Conservation (phyloP, 345 rosid species). For the Reutealis trisperma region DNA sequence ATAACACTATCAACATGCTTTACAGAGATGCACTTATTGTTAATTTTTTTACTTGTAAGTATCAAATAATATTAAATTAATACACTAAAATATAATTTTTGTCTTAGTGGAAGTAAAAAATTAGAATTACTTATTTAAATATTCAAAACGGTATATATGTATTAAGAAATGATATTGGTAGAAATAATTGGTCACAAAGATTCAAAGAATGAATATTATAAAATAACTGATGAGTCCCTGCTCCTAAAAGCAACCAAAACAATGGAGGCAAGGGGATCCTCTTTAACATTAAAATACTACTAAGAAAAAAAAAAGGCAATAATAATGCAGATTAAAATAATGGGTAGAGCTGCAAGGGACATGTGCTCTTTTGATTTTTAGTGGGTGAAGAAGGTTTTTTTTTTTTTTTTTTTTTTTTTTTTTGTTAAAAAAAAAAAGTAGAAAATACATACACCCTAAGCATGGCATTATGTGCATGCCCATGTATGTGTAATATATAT, state of each 20-base stretch:
- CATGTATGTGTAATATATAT: background rate
- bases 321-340: conserved; percentile 19
- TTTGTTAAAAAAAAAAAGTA: background rate
- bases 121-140: too few relatives aligned
- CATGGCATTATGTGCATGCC: background rate
- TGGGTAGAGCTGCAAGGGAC: background rate
- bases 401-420: too few relatives aligned
- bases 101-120: too few relatives aligned
- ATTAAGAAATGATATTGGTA: background rate
- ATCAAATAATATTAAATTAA: too few relatives aligned
- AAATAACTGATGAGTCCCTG: background rate
- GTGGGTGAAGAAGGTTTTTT: background rate
- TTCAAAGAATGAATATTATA: background rate
- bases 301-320: background rate
- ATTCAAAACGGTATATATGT: background rate
- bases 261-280: background rate
- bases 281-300: background rate
- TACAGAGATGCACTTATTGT: too few relatives aligned
- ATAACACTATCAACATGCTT: too few relatives aligned
- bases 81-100: too few relatives aligned
- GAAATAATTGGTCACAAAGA: background rate
- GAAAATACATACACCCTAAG: background rate
- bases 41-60: too few relatives aligned
- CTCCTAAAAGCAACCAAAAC: background rate
- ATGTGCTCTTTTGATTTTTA: background rate